Evolutionary conservation across 495 filamentous ascomycete species (phyloP).

Genomic region (Terfezia boudieri): DNA sequence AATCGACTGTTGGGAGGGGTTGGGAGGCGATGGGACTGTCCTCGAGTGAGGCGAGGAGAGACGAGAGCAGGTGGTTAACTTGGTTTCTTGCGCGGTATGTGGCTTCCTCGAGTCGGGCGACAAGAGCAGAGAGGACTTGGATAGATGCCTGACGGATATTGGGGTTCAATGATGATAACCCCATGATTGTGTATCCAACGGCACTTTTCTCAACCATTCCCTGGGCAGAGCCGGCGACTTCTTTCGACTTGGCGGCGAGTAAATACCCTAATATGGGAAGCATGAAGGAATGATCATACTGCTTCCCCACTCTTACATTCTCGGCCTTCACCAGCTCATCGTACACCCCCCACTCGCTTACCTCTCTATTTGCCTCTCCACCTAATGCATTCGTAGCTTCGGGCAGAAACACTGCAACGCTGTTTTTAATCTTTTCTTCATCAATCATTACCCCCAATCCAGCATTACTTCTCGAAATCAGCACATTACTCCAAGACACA

Average conservation of each 20-base stretch:
- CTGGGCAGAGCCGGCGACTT: slow-evolving; percentile 5
- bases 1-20: slow-evolving; percentile 52
- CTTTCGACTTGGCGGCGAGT: slow-evolving; percentile 2
- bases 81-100: slow-evolving; percentile 55
- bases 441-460: slow-evolving; percentile 8
- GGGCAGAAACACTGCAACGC: slow-evolving; percentile 10
- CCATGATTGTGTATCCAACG: slow-evolving; percentile 12
- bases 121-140: slow-evolving; percentile 4
- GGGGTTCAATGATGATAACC: slow-evolving; percentile 8
- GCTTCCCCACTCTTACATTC: slow-evolving; percentile 2
- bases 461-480: slow-evolving; percentile 14
- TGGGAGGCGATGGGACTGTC: slow-evolving; percentile 35
- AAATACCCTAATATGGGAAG: slow-evolving; percentile 12
- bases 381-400: neutral
- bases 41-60: slow-evolving; percentile 32
- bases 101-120: slow-evolving; percentile 29
- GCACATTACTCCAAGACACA: slow-evolving; percentile 3
- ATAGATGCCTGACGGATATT: slow-evolving; percentile 9
- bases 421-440: slow-evolving; percentile 9
- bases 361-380: neutral
- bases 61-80: slow-evolving; percentile 50
- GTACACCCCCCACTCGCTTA: slow-evolving; percentile 4
- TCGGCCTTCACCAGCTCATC: slow-evolving; percentile 1
- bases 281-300: slow-evolving; percentile 14
- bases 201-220: slow-evolving; percentile 11